Percentiles rank a stretch among this genome's conserved stretches.
These are phyloP conservation scores for Yamagishiella unicocca DNA, from an alignment of 139 green algal species.

Conservation along the genomic window DNA sequence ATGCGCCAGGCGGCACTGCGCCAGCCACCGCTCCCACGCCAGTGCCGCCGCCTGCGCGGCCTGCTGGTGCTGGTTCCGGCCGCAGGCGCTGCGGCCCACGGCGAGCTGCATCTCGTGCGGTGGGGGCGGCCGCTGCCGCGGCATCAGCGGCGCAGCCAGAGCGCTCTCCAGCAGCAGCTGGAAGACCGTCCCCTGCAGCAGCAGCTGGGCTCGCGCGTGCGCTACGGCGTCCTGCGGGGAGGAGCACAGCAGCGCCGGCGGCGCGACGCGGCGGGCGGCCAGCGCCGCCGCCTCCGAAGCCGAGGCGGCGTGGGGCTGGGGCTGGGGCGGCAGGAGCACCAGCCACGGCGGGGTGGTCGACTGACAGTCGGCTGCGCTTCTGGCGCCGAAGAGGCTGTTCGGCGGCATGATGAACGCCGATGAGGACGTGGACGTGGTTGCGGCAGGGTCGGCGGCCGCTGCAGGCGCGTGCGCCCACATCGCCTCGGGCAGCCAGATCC, in stretches of 20 bases:
- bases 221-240: conserved; percentile 17
- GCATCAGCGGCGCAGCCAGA: conserved; percentile 44
- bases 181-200: conserved; percentile 79
- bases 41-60: background rate
- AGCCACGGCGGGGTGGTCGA: background rate
- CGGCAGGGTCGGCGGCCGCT: background rate
- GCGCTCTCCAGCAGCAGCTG: conserved; percentile 37
- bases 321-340: background rate
- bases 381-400: too few relatives aligned
- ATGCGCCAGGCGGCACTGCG: conserved; percentile 49
- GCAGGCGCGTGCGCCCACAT: conserved; percentile 9
- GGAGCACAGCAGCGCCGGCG: conserved; percentile 22
- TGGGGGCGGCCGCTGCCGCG: background rate
- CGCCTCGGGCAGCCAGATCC: conserved; percentile 23
- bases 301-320: background rate
- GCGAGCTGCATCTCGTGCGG: background rate
- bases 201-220: conserved; percentile 79
- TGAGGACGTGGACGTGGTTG: too few relatives aligned
- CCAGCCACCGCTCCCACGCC: conserved; percentile 44
- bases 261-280: background rate
- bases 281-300: background rate
- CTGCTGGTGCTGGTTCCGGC: background rate
- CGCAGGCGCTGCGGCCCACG: background rate
- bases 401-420: too few relatives aligned
- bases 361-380: too few relatives aligned